A percentile compares a stretch with the other conserved stretches of the same genome.
phyloP scores from a whole-genome alignment of 2,329 filamentous ascomycete species.

The Aspergillaceae sp. region DNA sequence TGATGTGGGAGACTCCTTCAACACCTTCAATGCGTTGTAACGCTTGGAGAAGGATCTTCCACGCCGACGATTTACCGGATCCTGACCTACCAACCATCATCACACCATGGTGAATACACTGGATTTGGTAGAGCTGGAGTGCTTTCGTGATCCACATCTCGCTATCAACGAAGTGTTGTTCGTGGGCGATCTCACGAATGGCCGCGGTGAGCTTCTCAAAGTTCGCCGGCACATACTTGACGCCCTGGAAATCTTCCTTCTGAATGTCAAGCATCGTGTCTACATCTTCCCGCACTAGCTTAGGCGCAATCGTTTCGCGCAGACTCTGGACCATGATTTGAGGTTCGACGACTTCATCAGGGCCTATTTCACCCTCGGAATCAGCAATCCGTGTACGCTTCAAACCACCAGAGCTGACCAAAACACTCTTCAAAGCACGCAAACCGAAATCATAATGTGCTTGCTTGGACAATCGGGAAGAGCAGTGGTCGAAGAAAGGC shows the following conservation, averaged over 20 bases:
- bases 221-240: conserved; percentile 85
- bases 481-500: conserved; percentile 93
- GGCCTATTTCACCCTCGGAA: conserved; percentile 48
- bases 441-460: conserved; percentile 98
- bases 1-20: conserved; percentile 93
- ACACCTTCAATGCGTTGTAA: conserved; percentile 82
- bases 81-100: conserved; percentile 99
- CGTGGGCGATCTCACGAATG: conserved; percentile 71
- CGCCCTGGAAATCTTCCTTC: conserved; percentile 76
- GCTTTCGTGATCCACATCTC: conserved; percentile 98
- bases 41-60: conserved; percentile 85
- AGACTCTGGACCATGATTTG: conserved; percentile 99
- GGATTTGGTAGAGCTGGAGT: conserved; percentile 94
- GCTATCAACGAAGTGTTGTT: conserved; percentile 79
- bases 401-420: conserved; percentile 92
- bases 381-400: conserved; percentile 71
- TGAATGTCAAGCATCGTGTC: conserved; percentile 82
- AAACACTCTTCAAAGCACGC: conserved; percentile 93
- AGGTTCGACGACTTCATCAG: conserved; percentile 72
- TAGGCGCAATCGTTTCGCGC: conserved; percentile 94
- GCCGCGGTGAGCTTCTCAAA: conserved; percentile 70
- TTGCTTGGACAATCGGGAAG: conserved; percentile 76
- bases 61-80: conserved; percentile 92
- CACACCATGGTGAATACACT: conserved; percentile 95
- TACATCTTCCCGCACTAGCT: conserved; percentile 87